A percentile compares a stretch with the other conserved stretches of the same genome.
phyloP scores from a whole-genome alignment of 371 early-diverging fungal genomes.

The Mortierella sp. region DNA sequence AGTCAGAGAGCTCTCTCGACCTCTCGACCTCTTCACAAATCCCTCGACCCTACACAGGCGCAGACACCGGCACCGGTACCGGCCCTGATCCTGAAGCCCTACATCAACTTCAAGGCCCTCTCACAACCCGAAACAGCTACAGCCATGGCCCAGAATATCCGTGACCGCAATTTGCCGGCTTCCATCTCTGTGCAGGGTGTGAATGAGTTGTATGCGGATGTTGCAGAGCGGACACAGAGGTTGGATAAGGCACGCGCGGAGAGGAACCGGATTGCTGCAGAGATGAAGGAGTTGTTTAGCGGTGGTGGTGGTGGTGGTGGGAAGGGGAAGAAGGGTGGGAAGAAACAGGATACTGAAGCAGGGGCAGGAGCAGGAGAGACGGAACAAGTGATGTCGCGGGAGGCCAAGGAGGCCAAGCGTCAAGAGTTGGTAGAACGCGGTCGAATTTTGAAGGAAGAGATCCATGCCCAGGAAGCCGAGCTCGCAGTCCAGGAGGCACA shows the following conservation, averaged over 20 bases:
- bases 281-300: constrained; percentile 51
- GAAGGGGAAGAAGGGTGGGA: constrained; percentile 23
- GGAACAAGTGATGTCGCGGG: constrained; percentile 14
- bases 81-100: constrained; percentile 40
- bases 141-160: constrained; percentile 41
- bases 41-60: constrained; percentile 6
- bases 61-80: constrained; percentile 20
- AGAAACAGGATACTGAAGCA: constrained; percentile 12
- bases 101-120: constrained; percentile 55
- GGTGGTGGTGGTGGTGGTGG: background rate
- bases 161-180: constrained; percentile 38
- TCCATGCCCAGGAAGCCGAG: constrained; percentile 60
- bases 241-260: constrained; percentile 46
- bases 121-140: constrained; percentile 29
- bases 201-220: constrained; percentile 20
- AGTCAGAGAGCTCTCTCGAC: constrained; percentile 14
- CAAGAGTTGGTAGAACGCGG: constrained; percentile 62
- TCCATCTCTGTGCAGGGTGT: constrained; percentile 42
- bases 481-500: constrained; percentile 59
- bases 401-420: constrained; percentile 36
- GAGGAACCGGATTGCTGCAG: constrained; percentile 46
- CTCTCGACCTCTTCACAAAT: constrained; percentile 8
- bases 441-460: constrained; percentile 61
- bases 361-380: background rate
- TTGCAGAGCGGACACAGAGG: constrained; percentile 26